Evolutionary conservation across 805 yeast genomes (phyloP).

Genomic region (Saccharomycopsis sp.): DNA sequence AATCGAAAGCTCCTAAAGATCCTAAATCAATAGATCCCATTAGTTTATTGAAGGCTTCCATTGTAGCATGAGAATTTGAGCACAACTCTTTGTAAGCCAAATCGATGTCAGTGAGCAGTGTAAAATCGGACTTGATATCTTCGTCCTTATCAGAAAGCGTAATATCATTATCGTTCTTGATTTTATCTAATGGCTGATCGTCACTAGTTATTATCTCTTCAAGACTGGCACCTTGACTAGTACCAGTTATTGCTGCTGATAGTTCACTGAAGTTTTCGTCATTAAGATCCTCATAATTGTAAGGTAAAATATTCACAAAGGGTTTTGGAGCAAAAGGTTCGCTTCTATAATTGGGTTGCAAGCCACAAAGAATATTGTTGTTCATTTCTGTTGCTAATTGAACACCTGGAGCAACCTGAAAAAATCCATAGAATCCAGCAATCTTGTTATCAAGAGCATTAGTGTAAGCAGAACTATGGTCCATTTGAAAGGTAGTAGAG

Average conservation of each 20-base stretch:
- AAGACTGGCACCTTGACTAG: background rate
- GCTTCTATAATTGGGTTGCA: background rate
- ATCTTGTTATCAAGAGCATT: background rate
- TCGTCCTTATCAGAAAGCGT: background rate
- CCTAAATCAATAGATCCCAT: background rate
- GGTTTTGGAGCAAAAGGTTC: background rate
- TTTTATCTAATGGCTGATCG: background rate
- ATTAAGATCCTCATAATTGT: background rate
- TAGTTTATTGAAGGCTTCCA: background rate
- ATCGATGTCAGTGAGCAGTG: background rate
- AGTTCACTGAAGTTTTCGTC: background rate
- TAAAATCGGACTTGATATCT: background rate
- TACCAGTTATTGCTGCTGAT: background rate
- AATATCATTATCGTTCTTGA: background rate
- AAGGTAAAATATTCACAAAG: background rate
- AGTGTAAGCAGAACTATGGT: background rate
- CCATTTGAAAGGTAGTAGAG: background rate
- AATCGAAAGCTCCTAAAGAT: no score
- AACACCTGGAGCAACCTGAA: background rate
- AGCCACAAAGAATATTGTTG: background rate
- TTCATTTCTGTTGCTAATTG: background rate
- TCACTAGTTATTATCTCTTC: background rate
- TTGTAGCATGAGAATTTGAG: background rate
- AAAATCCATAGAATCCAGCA: background rate
- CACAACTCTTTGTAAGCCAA: background rate